Evolutionary conservation across 1,139 yeast genomes (phyloP).

Genomic region (Chernovozyma sophiae-reginae): DNA sequence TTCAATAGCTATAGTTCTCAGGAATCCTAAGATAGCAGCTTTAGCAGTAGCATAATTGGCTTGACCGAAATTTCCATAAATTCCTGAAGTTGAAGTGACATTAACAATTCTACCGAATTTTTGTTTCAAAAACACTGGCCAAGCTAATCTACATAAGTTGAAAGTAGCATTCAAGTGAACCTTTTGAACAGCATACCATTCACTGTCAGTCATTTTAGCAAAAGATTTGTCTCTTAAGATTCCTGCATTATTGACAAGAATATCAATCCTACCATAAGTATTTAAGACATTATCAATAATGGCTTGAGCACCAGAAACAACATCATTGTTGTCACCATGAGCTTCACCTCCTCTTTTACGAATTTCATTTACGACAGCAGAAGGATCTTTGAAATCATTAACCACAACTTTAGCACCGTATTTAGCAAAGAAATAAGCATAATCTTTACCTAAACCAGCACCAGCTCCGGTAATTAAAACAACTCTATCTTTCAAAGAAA

Average conservation of each 20-base stretch:
- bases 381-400: slow-evolving; percentile 81
- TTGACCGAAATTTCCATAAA: slow-evolving; percentile 97
- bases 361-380: slow-evolving; percentile 73
- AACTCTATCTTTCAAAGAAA: slow-evolving; percentile 74
- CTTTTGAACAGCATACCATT: slow-evolving; percentile 78
- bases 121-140: slow-evolving; percentile 84
- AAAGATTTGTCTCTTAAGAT: slow-evolving; percentile 89
- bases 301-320: slow-evolving; percentile 69
- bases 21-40: slow-evolving; percentile 80
- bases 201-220: slow-evolving; percentile 74
- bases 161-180: slow-evolving; percentile 84
- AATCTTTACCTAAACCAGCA: slow-evolving; percentile 89
- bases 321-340: slow-evolving; percentile 78
- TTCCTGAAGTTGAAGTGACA: slow-evolving; percentile 93
- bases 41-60: slow-evolving; percentile 95
- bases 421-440: slow-evolving; percentile 79
- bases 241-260: slow-evolving; percentile 90
- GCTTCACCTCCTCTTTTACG: slow-evolving; percentile 76
- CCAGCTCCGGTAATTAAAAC: slow-evolving; percentile 96
- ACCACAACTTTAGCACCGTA: slow-evolving; percentile 96
- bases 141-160: slow-evolving; percentile 81
- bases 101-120: slow-evolving; percentile 80
- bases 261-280: slow-evolving; percentile 80
- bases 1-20: slow-evolving; percentile 84
- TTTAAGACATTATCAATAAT: slow-evolving; percentile 77